phyloP scores from a whole-genome alignment of 352 stramenopile genomes.

The Pythium myriotylum region DNA sequence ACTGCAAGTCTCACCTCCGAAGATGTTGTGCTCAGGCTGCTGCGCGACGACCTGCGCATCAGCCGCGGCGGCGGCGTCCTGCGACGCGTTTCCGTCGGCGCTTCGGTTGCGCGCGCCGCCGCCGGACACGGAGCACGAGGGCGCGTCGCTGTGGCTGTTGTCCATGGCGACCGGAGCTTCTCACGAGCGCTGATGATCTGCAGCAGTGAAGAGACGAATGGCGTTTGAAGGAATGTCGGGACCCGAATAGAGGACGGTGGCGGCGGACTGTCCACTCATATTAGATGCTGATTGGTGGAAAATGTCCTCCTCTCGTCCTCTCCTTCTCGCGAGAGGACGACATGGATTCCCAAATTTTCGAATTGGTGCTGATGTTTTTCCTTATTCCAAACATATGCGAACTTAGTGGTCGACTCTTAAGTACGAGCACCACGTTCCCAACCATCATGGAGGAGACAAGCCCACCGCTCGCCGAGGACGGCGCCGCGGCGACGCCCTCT shows the following conservation, averaged over 20 bases:
- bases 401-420: conserved; percentile 4
- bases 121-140: conserved; percentile 42
- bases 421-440: not conserved
- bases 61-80: conserved; percentile 19
- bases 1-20: conserved; percentile 59
- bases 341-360: not conserved
- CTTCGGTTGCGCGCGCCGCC: conserved; percentile 29
- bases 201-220: conserved; percentile 5
- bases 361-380: not conserved
- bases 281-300: conserved; percentile 23
- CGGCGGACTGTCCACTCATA: conserved; percentile 11
- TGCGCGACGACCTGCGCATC: conserved; percentile 24
- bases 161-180: conserved; percentile 24
- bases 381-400: not conserved
- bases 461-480: not conserved
- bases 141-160: conserved; percentile 22
- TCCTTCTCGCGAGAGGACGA: not conserved
- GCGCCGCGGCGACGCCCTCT: not conserved
- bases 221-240: conserved; percentile 24
- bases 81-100: conserved; percentile 19
- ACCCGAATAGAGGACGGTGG: conserved; percentile 18
- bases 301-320: not conserved
- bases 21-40: conserved; percentile 76
- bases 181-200: not conserved
- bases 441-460: no score